These are phyloP conservation scores for Tubosaeta sp. DNA, from an alignment of 768 basidiomycete genomes.

Conservation along the genomic window DNA sequence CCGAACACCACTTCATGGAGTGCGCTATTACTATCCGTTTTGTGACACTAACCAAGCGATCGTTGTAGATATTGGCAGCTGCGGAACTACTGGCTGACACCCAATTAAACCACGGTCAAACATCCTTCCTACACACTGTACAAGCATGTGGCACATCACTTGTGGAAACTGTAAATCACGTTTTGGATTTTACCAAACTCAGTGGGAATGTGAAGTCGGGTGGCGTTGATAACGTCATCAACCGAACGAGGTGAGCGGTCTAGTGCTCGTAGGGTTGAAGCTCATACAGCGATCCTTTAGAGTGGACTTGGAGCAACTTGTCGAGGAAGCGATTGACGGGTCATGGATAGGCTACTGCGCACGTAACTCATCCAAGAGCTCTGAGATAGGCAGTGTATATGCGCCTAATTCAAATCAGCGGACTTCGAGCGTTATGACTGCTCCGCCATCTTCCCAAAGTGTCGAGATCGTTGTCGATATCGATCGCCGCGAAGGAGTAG, in stretches of 20 bases:
- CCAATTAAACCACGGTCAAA: conserved; percentile 72
- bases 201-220: conserved; percentile 81
- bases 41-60: background rate
- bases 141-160: conserved; percentile 94
- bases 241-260: conserved; percentile 53
- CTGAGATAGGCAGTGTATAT: conserved; percentile 91
- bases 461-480: conserved; percentile 91
- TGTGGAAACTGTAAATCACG: conserved; percentile 95
- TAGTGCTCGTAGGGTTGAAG: background rate
- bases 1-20: conserved; percentile 88
- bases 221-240: conserved; percentile 72
- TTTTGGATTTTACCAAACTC: conserved; percentile 92
- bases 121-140: conserved; percentile 86
- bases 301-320: conserved; percentile 74
- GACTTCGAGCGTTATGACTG: conserved; percentile 37
- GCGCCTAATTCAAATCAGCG: conserved; percentile 60
- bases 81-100: conserved; percentile 90
- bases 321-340: conserved; percentile 88
- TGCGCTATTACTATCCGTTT: conserved; percentile 31
- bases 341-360: conserved; percentile 93
- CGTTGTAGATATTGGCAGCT: conserved; percentile 72
- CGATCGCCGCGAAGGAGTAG: conserved; percentile 62
- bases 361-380: conserved; percentile 62
- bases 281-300: conserved; percentile 21
- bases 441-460: conserved; percentile 34